Conservation (phyloP, 2,329 filamentous ascomycete species). For the Coleophoma cylindrospora region DNA sequence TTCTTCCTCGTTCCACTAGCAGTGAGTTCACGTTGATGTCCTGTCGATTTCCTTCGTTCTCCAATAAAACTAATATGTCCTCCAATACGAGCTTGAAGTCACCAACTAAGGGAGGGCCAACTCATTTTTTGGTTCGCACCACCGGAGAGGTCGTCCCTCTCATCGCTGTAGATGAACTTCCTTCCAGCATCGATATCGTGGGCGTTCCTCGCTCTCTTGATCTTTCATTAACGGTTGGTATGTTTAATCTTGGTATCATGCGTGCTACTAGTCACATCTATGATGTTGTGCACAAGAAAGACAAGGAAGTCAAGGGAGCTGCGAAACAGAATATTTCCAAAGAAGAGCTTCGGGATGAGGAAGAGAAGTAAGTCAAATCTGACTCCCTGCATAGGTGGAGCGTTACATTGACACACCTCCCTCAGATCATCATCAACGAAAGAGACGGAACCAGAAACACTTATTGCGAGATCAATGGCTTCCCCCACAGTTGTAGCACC, state of each 20-base stretch:
- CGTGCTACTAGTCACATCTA: conserved; percentile 12
- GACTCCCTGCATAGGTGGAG: too few species aligned
- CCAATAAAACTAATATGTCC: neutral
- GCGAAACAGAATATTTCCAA: neutral
- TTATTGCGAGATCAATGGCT: neutral
- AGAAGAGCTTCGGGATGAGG: neutral
- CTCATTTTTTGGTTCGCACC: conserved; percentile 41
- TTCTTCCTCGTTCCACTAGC: too few species aligned
- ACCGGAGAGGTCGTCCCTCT: conserved; percentile 42
- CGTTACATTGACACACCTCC: neutral
- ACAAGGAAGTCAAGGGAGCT: neutral
- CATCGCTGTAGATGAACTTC: conserved; percentile 48
- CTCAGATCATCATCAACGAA: neutral
- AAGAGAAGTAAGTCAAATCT: too few species aligned
- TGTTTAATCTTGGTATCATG: conserved; percentile 23
- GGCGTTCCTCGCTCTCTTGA: conserved; percentile 33
- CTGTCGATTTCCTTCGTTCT: too few species aligned
- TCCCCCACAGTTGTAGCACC: neutral
- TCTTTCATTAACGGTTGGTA: conserved; percentile 18
- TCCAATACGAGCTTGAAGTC: conserved; percentile 1
- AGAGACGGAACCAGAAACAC: neutral
- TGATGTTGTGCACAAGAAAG: conserved; percentile 5
- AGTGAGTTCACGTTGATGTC: too few species aligned
- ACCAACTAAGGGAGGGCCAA: conserved; percentile 9
- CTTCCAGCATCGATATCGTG: conserved; percentile 25